Evolutionary conservation across 495 filamentous ascomycete species (phyloP), one percentile per base, ranked within the genome.

Genomic region (Talaromyces trachyspermus): DNA sequence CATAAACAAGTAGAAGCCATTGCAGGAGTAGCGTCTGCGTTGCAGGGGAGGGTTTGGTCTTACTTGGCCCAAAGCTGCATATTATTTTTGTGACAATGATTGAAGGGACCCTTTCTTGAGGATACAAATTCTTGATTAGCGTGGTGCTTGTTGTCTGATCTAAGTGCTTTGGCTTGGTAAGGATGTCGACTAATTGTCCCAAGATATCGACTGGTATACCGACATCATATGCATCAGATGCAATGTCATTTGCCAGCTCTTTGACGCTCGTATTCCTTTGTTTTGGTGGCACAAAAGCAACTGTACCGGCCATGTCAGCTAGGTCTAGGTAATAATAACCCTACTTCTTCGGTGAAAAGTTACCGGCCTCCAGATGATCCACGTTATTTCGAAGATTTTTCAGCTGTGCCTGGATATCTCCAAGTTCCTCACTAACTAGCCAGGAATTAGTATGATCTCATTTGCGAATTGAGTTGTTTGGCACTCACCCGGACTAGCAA

Each of bases 1-100:
- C 83, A 54, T 92, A 83, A 6, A 88, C 72, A 67, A 88, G 78
- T 22, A 89, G 72, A 37, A 95, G 69, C 89, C 89, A 95, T 69
- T 77, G 79, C 40, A 95, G 66, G 19, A 94, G 69, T 39, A 79
- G 66, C 24, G 75, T 75, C 59, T 85, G 89, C 3, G 81, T 81
- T 32, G 74, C 65, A n/a, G 79, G 72, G 11, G 80, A 80, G 14
- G 88, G 83, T 57, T 94, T 95, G 49, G 76, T 74, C 56, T 80
- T 79, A 55, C 86, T 88, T 54, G 87, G 81, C 9, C 89, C 89
- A 30, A 95, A 75, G 45, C 75, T 80, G 42, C 83, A 84, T 17
- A 94, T 74, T 18, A 91, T 59, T 49, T 76, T 82, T 15, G 84
- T 73, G 49, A 88, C 73, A 39, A 80, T 51, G 29, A 80, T 72